Conservation (phyloP, 2,329 filamentous ascomycete genomes). For the Blastomyces gilchristii region DNA sequence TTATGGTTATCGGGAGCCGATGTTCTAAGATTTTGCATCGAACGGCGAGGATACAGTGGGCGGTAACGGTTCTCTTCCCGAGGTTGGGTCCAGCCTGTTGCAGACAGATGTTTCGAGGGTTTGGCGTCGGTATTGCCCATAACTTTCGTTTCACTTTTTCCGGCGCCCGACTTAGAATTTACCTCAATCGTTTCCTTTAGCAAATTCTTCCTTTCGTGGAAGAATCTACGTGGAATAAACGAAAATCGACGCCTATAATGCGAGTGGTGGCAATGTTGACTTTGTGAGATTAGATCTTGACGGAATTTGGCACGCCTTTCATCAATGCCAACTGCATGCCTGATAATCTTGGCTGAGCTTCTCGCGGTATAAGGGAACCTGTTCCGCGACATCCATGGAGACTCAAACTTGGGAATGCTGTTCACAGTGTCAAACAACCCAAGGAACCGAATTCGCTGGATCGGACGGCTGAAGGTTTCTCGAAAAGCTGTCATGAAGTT, state of each 20-base stretch:
- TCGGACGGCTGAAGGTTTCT: constrained; percentile 40
- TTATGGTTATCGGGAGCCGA: background rate
- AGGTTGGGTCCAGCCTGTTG: background rate
- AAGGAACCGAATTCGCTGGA: constrained; percentile 43
- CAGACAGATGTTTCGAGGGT: too few relatives aligned
- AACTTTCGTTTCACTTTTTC: background rate
- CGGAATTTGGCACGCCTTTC: constrained; percentile 49
- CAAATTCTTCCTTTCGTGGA: background rate
- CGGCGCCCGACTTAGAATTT: background rate
- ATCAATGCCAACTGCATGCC: constrained; percentile 46
- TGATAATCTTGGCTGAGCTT: constrained; percentile 30
- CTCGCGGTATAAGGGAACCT: constrained; percentile 21
- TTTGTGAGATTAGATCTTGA: constrained; percentile 36
- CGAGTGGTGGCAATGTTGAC: background rate
- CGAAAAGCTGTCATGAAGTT: constrained; percentile 37
- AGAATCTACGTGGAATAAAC: background rate
- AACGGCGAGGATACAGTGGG: background rate
- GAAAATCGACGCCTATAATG: constrained; percentile 9
- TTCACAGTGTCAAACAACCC: constrained; percentile 48
- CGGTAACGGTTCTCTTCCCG: constrained; percentile 7
- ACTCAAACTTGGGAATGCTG: constrained; percentile 33
- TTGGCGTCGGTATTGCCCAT: background rate
- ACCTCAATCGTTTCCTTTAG: background rate
- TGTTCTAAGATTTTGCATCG: background rate
- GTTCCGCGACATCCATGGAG: constrained; percentile 25